phyloP scores from a whole-genome alignment of 1,139 yeast genomes.

The Candida tunisiensis region DNA sequence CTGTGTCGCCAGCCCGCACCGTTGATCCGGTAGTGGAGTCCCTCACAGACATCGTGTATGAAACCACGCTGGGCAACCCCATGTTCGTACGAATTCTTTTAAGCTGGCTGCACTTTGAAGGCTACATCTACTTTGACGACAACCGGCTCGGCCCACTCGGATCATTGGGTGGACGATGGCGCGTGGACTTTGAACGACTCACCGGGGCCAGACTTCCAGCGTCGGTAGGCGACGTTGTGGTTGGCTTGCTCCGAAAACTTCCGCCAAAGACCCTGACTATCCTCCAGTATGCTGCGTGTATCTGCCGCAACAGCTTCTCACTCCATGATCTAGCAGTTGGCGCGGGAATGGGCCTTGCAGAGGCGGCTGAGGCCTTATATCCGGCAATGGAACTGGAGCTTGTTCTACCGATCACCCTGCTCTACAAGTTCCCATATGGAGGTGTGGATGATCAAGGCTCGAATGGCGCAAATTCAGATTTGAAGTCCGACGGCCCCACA shows the following conservation, averaged over 20 bases:
- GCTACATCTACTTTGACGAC: conserved; percentile 10
- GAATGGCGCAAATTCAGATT: too few relatives aligned
- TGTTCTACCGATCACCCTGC: conserved; percentile 26
- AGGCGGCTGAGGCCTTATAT: conserved; percentile 19
- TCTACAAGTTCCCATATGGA: conserved; percentile 35
- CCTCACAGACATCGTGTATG: conserved; percentile 11
- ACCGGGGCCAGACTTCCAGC: conserved; percentile 8
- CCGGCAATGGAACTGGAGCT: conserved; percentile 22
- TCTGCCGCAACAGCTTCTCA: conserved; percentile 26
- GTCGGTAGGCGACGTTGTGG: conserved; percentile 11
- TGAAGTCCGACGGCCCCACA: conserved; percentile 21
- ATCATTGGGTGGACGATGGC: conserved; percentile 12
- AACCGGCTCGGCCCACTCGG: too few relatives aligned
- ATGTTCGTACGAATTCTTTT: conserved; percentile 11
- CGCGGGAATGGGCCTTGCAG: conserved; percentile 19
- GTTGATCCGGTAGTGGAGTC: conserved; percentile 13
- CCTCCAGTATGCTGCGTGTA: conserved; percentile 29
- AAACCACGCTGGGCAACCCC: conserved; percentile 16
- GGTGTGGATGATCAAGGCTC: too few relatives aligned
- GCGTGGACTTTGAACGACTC: conserved; percentile 12
- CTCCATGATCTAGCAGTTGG: conserved; percentile 28
- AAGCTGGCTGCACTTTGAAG: conserved; percentile 9
- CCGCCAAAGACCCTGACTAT: conserved; percentile 14
- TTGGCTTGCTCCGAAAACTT: conserved; percentile 9
- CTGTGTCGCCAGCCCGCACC: neutral